Conservation (phyloP, 768 basidiomycete genomes). For the Trametes elegans region DNA sequence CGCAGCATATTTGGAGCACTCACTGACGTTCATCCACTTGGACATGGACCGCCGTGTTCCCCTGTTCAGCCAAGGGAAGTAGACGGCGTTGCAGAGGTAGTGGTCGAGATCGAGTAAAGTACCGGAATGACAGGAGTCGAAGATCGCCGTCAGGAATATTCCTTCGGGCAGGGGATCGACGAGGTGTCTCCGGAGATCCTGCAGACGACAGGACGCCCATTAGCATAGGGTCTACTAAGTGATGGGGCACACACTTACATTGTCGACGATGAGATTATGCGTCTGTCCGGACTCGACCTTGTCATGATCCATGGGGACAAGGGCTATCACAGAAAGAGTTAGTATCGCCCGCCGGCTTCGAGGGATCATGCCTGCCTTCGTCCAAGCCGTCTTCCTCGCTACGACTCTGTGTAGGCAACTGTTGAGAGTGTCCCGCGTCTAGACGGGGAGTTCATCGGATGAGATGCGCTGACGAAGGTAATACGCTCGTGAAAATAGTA, state of each 20-base stretch:
- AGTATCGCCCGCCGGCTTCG: no score
- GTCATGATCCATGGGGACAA: conserved; percentile 18
- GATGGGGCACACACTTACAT: conserved; percentile 11
- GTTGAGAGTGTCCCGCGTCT: conserved; percentile 27
- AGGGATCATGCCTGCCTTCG: no score
- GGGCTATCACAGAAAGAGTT: conserved; percentile 3
- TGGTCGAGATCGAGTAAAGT: conserved; percentile 28
- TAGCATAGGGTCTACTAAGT: neutral
- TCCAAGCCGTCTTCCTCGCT: conserved; percentile 26
- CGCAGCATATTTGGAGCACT: neutral
- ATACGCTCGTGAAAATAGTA: neutral
- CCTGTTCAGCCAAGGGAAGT: conserved; percentile 22
- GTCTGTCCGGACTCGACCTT: neutral
- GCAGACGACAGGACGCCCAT: neutral
- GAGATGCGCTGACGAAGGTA: no score
- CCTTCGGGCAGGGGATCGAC: conserved; percentile 20
- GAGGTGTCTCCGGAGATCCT: conserved; percentile 22
- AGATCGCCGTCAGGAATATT: conserved; percentile 19
- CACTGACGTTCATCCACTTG: conserved; percentile 10
- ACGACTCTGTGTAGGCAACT: conserved; percentile 1
- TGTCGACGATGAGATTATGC: conserved; percentile 21
- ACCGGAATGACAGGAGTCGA: conserved; percentile 28
- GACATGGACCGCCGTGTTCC: conserved; percentile 16
- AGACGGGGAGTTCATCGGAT: neutral
- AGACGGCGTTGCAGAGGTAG: conserved; percentile 24